Evolutionary conservation across 768 basidiomycete species (phyloP), one percentile per base, ranked within the genome.

Genomic region (Tephrocybe sp.): DNA sequence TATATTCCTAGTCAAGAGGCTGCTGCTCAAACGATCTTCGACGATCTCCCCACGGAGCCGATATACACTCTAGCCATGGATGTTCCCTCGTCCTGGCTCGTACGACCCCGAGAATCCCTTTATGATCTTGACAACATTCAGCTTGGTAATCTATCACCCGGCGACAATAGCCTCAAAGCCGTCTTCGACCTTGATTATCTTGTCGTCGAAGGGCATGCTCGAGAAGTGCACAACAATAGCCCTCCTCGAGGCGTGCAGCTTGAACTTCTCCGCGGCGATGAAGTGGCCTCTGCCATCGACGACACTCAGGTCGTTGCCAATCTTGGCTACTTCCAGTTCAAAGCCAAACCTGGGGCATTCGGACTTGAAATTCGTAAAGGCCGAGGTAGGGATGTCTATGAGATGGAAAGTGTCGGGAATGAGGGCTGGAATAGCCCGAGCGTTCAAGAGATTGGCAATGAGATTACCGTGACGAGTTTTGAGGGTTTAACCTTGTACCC

Each of bases 71-170:
- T 98, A n/a, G 83, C 84, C 4, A 87, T 97, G 81, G 96, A 98
- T 44, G 86, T 92, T 2, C 92, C 90, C 5, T 74, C 84, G 2
- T 83, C 96, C 0, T 99, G 97, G 97, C 83, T 98, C 6, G 94
- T 93, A 22, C 86, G 92, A 9, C 97, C 96, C 1, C 82, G 84
- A 11, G 84, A 92, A 60, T 88, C 95, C 0, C 73, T 86, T 1
- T 91, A 97, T 57, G 96, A 99, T 64, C 80, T 98, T 22, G 96
- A 99, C 70, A 99, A 99, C 65, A 87, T 99, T 50, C 89, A 94
- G 37, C 80, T 98, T 6, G 77, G 76, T 9, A 77, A 79, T 36
- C 75, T 96, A 2, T 71, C 79, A 1, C 70, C 75, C 0, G 73
- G 77, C 34, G 86, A 88, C 36, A 70, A 74, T 13, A 84, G 86